A percentile compares a stretch with the other conserved stretches of the same genome.
These are phyloP conservation scores for Solanum pinnatisectum DNA, from an alignment of 257 asterid species.

Conservation along the genomic window DNA sequence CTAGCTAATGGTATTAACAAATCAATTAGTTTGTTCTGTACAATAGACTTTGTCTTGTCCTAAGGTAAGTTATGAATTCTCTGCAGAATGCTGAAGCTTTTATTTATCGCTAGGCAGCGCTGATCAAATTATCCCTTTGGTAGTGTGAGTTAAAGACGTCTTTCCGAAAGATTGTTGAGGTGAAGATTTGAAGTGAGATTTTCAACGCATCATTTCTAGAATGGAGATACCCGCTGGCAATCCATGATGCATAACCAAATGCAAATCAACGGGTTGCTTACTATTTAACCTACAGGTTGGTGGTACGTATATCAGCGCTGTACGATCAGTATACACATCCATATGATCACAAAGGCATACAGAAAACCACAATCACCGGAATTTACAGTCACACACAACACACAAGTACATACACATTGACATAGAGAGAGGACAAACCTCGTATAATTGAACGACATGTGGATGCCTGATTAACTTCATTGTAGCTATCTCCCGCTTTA, in stretches of 20 bases:
- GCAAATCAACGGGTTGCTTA: background rate
- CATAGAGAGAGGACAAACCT: slow-evolving; percentile 37
- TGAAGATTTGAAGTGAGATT: background rate
- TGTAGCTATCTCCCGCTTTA: slow-evolving; percentile 82
- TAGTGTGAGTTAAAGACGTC: background rate
- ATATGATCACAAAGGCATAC: background rate
- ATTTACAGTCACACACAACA: background rate
- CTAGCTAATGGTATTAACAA: background rate
- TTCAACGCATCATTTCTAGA: background rate
- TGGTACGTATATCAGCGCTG: background rate
- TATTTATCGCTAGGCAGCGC: background rate
- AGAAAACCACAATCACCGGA: background rate
- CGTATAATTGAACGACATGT: slow-evolving; percentile 58
- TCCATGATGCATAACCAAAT: background rate
- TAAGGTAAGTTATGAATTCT: background rate
- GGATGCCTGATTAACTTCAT: slow-evolving; percentile 89
- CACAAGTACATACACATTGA: background rate
- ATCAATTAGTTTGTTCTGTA: background rate
- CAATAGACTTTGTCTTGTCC: background rate
- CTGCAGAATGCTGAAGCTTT: background rate
- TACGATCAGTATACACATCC: background rate
- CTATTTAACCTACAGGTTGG: background rate
- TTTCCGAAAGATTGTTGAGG: background rate
- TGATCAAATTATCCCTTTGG: background rate
- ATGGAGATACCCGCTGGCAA: background rate